Conservation (phyloP, 495 filamentous ascomycete genomes). For the Parathielavia appendiculata region DNA sequence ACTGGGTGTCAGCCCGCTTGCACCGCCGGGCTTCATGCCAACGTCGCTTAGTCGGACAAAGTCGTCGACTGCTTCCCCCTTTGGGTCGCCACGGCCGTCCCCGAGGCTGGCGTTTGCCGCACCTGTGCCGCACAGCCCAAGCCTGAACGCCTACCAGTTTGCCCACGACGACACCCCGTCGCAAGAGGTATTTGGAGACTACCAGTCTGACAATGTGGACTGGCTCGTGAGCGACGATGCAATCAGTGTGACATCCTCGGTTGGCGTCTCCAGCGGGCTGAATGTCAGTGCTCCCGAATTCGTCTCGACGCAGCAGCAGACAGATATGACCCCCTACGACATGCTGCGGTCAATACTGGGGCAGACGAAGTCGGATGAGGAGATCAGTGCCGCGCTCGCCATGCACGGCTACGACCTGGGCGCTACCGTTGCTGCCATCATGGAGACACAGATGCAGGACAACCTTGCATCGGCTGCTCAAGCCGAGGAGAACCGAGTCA, state of each 20-base stretch:
- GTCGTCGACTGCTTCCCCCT: slow-evolving; percentile 79
- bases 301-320: slow-evolving; percentile 57
- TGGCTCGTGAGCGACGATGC: slow-evolving; percentile 94
- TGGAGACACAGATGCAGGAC: slow-evolving; percentile 54
- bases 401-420: slow-evolving; percentile 88
- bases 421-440: slow-evolving; percentile 79
- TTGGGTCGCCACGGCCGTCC: slow-evolving; percentile 89
- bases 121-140: slow-evolving; percentile 91
- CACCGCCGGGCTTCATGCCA: slow-evolving; percentile 75
- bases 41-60: slow-evolving; percentile 66
- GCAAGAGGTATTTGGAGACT: slow-evolving; percentile 83
- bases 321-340: slow-evolving; percentile 96
- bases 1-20: slow-evolving; percentile 72
- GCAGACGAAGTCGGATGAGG: slow-evolving; percentile 82
- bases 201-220: slow-evolving; percentile 88
- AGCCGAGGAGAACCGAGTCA: slow-evolving; percentile 47
- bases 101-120: slow-evolving; percentile 86
- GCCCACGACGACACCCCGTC: slow-evolving; percentile 64
- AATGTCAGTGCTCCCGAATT: slow-evolving; percentile 77
- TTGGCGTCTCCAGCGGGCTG: slow-evolving; percentile 57
- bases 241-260: slow-evolving; percentile 68
- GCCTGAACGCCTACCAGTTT: slow-evolving; percentile 89
- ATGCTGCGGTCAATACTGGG: slow-evolving; percentile 94
- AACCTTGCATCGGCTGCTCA: slow-evolving; percentile 36
- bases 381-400: slow-evolving; percentile 85